These are phyloP conservation scores for Pelargonium fulgidum DNA, from an alignment of 441 rosid species.

Conservation along the genomic window DNA sequence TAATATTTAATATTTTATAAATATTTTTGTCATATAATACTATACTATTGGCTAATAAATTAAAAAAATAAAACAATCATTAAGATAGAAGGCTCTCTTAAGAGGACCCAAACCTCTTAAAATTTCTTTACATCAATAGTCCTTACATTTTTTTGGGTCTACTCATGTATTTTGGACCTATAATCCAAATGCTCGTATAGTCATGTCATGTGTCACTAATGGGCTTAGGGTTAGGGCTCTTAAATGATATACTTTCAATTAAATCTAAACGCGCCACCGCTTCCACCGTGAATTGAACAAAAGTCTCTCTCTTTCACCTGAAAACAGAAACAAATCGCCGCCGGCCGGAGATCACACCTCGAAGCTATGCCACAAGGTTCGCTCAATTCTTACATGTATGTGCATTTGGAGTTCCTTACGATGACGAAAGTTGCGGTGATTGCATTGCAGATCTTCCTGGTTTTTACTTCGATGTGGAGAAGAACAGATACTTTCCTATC, in stretches of 20 bases:
- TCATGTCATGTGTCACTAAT: too few species aligned
- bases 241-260: background rate
- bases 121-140: too few species aligned
- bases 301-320: background rate
- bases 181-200: too few species aligned
- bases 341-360: background rate
- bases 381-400: background rate
- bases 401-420: too few species aligned
- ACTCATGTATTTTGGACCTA: too few species aligned
- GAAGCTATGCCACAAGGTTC: conserved; percentile 7
- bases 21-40: too few species aligned
- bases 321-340: background rate
- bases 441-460: conserved; percentile 4
- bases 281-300: background rate
- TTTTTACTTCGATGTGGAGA: conserved; percentile 3
- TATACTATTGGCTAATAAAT: too few species aligned
- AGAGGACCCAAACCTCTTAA: too few species aligned
- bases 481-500: conserved; percentile 1
- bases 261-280: background rate
- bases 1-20: too few species aligned
- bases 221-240: background rate
- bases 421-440: background rate
- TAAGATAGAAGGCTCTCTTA: too few species aligned
- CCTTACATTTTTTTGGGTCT: too few species aligned
- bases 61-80: too few species aligned